phyloP scores from a whole-genome alignment of 139 green algal genomes.

The Raphidocelis subcapitata region DNA sequence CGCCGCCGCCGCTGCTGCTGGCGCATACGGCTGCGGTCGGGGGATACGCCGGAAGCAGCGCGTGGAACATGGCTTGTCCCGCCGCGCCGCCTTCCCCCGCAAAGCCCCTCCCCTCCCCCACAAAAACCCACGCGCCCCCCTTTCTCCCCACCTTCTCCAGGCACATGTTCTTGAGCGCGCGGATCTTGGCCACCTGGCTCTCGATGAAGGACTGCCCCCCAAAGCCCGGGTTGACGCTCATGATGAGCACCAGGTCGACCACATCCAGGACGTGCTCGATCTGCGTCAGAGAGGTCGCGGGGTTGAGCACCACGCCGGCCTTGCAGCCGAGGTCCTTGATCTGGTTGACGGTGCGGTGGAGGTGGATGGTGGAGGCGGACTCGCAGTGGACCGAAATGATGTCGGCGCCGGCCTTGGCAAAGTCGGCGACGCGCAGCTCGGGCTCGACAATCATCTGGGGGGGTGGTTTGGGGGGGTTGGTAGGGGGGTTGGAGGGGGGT shows the following conservation, averaged over 20 bases:
- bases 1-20: too few species aligned
- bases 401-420: slow-evolving; percentile 97
- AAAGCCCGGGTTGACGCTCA: slow-evolving; percentile 99
- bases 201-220: slow-evolving; percentile 99
- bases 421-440: slow-evolving; percentile 92
- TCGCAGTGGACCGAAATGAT: slow-evolving; percentile 98
- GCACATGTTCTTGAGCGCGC: slow-evolving; percentile 87
- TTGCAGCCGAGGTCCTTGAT: slow-evolving; percentile 98
- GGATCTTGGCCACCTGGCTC: slow-evolving; percentile 93
- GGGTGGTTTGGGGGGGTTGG: too few species aligned
- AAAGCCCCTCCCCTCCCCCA: too few species aligned
- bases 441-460: slow-evolving; percentile 98
- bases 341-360: slow-evolving; percentile 93
- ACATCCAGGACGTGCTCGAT: slow-evolving; percentile 94
- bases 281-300: slow-evolving; percentile 76
- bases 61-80: too few species aligned
- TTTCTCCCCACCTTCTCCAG: slow-evolving; percentile 68
- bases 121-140: background rate
- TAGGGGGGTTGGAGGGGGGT: too few species aligned
- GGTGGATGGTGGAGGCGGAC: slow-evolving; percentile 90
- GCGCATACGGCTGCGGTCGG: too few species aligned
- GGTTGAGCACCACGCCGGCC: slow-evolving; percentile 96
- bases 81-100: too few species aligned
- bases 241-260: slow-evolving; percentile 96
- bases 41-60: too few species aligned